These are phyloP conservation scores for Neospora caninum DNA, from an alignment of 169 alveolate species.

Conservation along the genomic window DNA sequence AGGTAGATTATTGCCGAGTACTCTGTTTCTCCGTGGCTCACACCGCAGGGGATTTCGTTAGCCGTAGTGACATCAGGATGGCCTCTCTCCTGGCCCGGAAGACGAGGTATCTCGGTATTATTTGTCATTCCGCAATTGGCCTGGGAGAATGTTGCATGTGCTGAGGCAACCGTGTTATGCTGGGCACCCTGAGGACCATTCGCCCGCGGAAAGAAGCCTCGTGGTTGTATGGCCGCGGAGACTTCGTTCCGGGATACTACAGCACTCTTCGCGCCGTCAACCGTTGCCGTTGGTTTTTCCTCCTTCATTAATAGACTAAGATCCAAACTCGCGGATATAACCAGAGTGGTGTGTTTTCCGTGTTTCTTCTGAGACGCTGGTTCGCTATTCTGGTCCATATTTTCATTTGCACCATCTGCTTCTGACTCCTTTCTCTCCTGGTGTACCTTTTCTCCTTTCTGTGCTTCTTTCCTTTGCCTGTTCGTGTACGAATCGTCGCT, in stretches of 20 bases:
- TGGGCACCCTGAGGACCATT: too few relatives aligned
- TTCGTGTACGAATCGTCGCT: neutral
- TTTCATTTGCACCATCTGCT: neutral
- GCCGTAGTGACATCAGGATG: neutral
- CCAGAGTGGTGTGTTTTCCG: neutral
- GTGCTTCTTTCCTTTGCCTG: neutral
- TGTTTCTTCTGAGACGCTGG: neutral
- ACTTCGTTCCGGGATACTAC: too few relatives aligned
- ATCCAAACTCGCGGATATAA: neutral
- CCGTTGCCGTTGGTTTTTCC: neutral
- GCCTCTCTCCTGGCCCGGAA: too few relatives aligned
- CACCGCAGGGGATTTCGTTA: neutral
- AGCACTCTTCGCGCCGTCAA: neutral
- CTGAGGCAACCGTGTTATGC: too few relatives aligned
- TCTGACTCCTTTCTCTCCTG: neutral
- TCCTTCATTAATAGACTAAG: too few relatives aligned
- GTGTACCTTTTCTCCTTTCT: neutral
- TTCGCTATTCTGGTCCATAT: neutral
- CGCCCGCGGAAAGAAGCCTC: too few relatives aligned
- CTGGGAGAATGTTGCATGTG: too few relatives aligned
- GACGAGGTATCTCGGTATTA: too few relatives aligned
- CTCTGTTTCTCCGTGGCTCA: neutral
- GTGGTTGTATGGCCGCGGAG: too few relatives aligned
- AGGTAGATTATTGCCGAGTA: slow-evolving; percentile 15
- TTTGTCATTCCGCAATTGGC: too few relatives aligned